These are phyloP conservation scores for Lactarius evosmus DNA, from an alignment of 768 basidiomycete genomes.

Conservation along the genomic window DNA sequence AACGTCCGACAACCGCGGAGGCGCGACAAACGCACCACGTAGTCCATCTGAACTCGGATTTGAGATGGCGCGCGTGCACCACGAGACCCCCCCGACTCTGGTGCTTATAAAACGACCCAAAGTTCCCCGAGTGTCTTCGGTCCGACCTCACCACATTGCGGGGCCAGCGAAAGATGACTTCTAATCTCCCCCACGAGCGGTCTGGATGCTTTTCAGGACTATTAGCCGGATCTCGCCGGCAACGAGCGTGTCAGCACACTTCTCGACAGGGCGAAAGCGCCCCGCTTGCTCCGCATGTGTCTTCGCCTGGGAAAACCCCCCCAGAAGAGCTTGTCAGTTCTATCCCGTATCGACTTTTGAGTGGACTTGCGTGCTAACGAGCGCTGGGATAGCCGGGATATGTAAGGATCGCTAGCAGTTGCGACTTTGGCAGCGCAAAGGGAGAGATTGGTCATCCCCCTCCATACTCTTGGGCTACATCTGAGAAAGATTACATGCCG, in stretches of 20 bases:
- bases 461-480: slow-evolving; percentile 26
- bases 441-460: slow-evolving; percentile 24
- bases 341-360: not conserved
- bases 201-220: slow-evolving; percentile 26
- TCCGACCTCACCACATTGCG: slow-evolving; percentile 1
- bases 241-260: slow-evolving; percentile 9
- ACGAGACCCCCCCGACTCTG: slow-evolving; percentile 7
- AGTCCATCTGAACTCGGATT: slow-evolving; percentile 9
- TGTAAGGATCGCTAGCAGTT: slow-evolving; percentile 24
- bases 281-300: slow-evolving; percentile 7
- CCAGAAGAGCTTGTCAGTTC: slow-evolving; percentile 16
- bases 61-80: slow-evolving; percentile 16
- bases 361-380: slow-evolving; percentile 1
- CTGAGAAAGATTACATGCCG: slow-evolving; percentile 24
- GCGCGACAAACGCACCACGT: slow-evolving; percentile 20
- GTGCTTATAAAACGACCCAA: slow-evolving; percentile 16
- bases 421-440: slow-evolving; percentile 23
- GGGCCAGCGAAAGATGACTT: slow-evolving; percentile 7
- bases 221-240: slow-evolving; percentile 23
- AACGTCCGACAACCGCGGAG: slow-evolving; percentile 28
- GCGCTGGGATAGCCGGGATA: slow-evolving; percentile 21
- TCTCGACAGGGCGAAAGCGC: slow-evolving; percentile 7
- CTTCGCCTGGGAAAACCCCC: slow-evolving; percentile 14
- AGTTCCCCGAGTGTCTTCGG: not conserved
- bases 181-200: slow-evolving; percentile 11